Evolutionary conservation across 163 green algal species (phyloP), one percentile per base, ranked within the genome.

Genomic region (Smithsoniella earleae): DNA sequence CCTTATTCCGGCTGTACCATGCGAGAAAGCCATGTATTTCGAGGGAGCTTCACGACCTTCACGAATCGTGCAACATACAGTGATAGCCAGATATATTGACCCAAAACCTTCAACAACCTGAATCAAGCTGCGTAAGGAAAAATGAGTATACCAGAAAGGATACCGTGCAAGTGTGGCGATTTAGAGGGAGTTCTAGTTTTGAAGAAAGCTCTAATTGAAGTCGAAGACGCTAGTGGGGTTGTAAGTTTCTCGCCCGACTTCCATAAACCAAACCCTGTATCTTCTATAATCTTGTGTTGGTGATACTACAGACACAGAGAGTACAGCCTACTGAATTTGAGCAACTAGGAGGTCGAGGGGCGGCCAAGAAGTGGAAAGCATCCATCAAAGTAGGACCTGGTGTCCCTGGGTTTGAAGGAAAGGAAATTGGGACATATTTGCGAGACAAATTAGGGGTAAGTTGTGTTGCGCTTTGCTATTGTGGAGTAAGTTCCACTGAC

Each of bases 311-410:
- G 49, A 64, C 31, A 27, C 31, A 27, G 13, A 25, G 49, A 64
- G 49, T 64, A 13, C 49, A 64, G 13, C 49, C 49, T 13, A 36
- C 49, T 25, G 49, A 64, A 27, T 64, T 64, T 27, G 49, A 64
- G 13, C 31, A 13, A 36, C 8, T 64, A 36, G 13, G 49, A 36
- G 49, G 49, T 6, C 8, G 13, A 27, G 6, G 25, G 16, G 49
- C 49, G 16, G 49, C 49, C 49, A 64, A 64, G 49, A 64, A 64
- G 13, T 64, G 49, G 49, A 64, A 64, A 18, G 16, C 49, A 27
- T 64, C 49, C 6, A 64, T 64, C 49, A 64, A 64, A 64, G 49
- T 64, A 10, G 6, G 49, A 13, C n/a, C n/a, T n/a, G 49, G 49
- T 27, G 33, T 64, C 13, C 0, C 49, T 64, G 49, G 49, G 33